phyloP scores from a whole-genome alignment of 2,329 filamentous ascomycete species.

The Botrytis paeoniae region DNA sequence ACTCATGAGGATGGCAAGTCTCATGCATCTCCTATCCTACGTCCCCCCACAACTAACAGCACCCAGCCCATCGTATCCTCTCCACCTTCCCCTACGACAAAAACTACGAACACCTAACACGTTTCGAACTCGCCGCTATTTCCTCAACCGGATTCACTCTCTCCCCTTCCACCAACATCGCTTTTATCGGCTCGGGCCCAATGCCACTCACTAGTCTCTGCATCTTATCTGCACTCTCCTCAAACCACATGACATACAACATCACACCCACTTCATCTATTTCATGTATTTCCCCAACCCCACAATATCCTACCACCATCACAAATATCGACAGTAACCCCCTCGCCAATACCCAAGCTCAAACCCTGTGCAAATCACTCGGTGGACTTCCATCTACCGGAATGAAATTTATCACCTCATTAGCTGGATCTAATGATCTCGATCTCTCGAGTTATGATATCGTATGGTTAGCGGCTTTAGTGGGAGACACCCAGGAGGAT shows the following conservation, averaged over 20 bases:
- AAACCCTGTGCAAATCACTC: constrained; percentile 36
- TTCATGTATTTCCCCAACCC: background rate
- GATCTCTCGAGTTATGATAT: constrained; percentile 43
- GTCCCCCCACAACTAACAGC: constrained; percentile 23
- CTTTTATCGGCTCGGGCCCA: constrained; percentile 51
- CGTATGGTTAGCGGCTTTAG: constrained; percentile 50
- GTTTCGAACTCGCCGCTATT: constrained; percentile 46
- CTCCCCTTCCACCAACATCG: constrained; percentile 39
- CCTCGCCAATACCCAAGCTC: constrained; percentile 39
- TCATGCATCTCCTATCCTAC: background rate
- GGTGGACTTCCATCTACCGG: constrained; percentile 30
- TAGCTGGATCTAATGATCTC: constrained; percentile 32
- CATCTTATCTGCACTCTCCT: constrained; percentile 40
- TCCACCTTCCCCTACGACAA: constrained; percentile 48
- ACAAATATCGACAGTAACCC: constrained; percentile 44
- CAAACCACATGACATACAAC: background rate
- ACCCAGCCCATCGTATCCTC: constrained; percentile 28
- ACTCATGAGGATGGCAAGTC: constrained; percentile 26
- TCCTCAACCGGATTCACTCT: constrained; percentile 36
- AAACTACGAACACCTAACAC: constrained; percentile 49
- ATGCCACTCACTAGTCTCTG: constrained; percentile 49
- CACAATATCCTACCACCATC: background rate
- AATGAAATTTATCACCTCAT: constrained; percentile 42
- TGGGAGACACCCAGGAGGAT: constrained; percentile 42
- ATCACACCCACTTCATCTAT: background rate